Evolutionary conservation across 2,329 filamentous ascomycete species (phyloP), one percentile per base, ranked within the genome.

Genomic region (Colletotrichum plurivorum): DNA sequence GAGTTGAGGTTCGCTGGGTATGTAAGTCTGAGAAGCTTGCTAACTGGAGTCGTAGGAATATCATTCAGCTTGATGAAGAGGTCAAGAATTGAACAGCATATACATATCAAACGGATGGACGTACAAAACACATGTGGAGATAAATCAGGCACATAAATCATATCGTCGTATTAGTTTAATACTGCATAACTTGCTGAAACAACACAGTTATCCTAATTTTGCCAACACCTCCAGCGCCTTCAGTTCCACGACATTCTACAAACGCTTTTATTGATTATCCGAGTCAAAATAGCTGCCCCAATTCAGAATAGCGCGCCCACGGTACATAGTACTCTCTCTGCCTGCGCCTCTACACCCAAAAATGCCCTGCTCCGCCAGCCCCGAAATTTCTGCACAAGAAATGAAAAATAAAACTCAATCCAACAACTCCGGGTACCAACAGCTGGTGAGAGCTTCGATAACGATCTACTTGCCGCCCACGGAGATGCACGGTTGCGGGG

Each of bases 1-100:
- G 73, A 79, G 85, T 78, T n/a, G 8, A 20, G 15, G 8, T 48
- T 18, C 18, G 20, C 12, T 5, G 16, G 9, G 15, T 3, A 10
- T 48, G 15, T 48, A 4, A 22, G 8, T n/a, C 15, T 15, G 10
- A 46, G 20, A n/a, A 20, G n/a, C 46, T 49, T 49, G 18, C 52
- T 54, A n/a, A 54, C 22, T 1, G 1, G 13, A 4, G 5, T 39
- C 13, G 15, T n/a, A 54, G 52, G 52, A 54, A 54, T 12, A 54
- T 54, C 16, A 36, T 54, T 54, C 52, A 39, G 9, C 52, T 54
- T 12, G 52, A 54, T 13, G 16, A 54, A 36, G 16, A 39, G n/a
- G 31, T 13, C 52, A 39, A 54, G 9, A 54, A 9, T 9, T 36
- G 31, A 36, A 36, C 0, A 9, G 31, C 31, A 4, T 36, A 36